phyloP scores from a whole-genome alignment of 192 early-diverging fungal species.

The Helicostylum pulchrum region DNA sequence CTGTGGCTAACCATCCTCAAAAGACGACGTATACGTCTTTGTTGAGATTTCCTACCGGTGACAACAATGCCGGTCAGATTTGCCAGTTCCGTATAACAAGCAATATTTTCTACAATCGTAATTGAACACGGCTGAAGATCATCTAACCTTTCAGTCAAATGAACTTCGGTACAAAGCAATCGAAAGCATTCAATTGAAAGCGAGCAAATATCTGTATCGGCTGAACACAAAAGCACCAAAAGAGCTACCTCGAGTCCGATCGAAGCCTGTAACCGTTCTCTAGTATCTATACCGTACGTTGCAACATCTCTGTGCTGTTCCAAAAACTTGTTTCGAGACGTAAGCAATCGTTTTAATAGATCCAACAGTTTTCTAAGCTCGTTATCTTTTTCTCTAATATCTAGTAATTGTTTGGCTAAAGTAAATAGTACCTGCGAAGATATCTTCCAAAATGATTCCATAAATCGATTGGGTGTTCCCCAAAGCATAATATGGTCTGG shows the following conservation, averaged over 20 bases:
- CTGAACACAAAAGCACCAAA: conserved; percentile 66
- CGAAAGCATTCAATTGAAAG: conserved; percentile 61
- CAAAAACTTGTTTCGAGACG: conserved; percentile 53
- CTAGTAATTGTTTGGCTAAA: conserved; percentile 72
- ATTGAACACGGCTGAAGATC: conserved; percentile 39
- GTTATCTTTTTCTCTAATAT: conserved; percentile 59
- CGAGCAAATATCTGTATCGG: conserved; percentile 62
- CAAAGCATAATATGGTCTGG: conserved; percentile 70
- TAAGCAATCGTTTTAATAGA: conserved; percentile 61
- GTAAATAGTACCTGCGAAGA: conserved; percentile 57
- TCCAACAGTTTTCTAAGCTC: conserved; percentile 62
- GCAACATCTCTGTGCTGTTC: conserved; percentile 43
- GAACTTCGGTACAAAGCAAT: conserved; percentile 64
- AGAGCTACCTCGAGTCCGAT: conserved; percentile 72
- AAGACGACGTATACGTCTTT: conserved; percentile 65
- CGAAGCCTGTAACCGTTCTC: conserved; percentile 64
- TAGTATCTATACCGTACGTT: conserved; percentile 50
- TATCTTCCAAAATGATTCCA: conserved; percentile 79
- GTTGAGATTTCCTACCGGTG: conserved; percentile 64
- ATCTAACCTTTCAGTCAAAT: conserved; percentile 57
- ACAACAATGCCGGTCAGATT: conserved; percentile 34
- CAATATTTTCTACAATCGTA: conserved; percentile 63
- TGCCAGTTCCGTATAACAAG: conserved; percentile 63
- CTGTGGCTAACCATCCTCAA: conserved; percentile 57
- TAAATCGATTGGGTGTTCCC: conserved; percentile 68